These are phyloP conservation scores for Urtica urens DNA, from an alignment of 306 rosid genomes.

Conservation along the genomic window DNA sequence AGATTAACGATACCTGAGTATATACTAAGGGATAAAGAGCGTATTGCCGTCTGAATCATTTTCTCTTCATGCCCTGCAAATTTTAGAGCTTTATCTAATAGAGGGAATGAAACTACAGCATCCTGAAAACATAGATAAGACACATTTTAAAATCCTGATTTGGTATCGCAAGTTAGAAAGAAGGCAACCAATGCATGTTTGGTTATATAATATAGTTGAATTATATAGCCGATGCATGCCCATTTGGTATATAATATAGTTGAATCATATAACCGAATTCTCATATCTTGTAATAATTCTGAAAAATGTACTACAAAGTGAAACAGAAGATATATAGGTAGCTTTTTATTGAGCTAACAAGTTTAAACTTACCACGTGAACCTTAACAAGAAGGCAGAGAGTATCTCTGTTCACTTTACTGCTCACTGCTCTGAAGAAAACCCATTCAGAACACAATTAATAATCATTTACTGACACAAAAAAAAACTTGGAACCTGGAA, in stretches of 20 bases:
- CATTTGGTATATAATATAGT: no score
- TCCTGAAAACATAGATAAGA: constrained; percentile 32
- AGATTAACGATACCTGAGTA: constrained; percentile 41
- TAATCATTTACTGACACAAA: not conserved
- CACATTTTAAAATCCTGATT: no score
- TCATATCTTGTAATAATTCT: no score
- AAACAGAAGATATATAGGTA: no score
- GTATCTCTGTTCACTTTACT: constrained; percentile 58
- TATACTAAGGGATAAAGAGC: constrained; percentile 55
- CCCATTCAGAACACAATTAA: constrained; percentile 7
- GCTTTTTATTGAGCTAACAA: no score
- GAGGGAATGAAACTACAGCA: constrained; percentile 66
- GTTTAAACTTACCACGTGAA: constrained; percentile 51
- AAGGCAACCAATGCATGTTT: no score
- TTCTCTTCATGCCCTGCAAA: constrained; percentile 66
- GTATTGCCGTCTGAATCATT: constrained; percentile 69
- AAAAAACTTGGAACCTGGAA: constrained; percentile 3
- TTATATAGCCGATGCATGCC: no score
- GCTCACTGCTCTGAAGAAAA: constrained; percentile 55
- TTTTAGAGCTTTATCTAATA: constrained; percentile 64
- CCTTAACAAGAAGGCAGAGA: constrained; percentile 70
- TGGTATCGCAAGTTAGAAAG: no score
- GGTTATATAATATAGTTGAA: no score
- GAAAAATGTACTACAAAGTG: no score
- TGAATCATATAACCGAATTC: no score